Base-by-base conservation (phyloP, 139 green algal genomes). In the Closterium sp. region DNA sequence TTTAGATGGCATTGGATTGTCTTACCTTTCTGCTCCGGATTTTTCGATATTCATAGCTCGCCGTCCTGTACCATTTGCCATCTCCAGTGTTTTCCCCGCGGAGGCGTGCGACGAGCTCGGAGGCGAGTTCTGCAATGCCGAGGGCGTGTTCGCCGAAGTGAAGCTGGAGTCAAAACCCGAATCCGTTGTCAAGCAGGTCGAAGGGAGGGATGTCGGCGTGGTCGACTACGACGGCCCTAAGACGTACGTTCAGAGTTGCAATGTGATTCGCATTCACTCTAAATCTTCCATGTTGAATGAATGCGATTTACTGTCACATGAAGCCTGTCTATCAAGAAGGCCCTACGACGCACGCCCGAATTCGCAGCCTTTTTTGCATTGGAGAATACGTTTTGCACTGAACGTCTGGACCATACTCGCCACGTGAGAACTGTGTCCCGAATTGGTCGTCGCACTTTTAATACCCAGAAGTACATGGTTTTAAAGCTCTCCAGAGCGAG, bases 41-140 rank as follows among this genome's bases (percentile, higher is more conserved):
- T 50, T 50, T 13, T 13, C 7, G 38, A 9, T 79, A 27, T 13
- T 79, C 62, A 79, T 79, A 24, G 62, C 13, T 79, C 62, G 62
- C 62, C 31, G 27, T 34, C 17, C 62, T 79, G 62, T 27, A 79
- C 91, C 29, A 32, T 92, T 28, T 84, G 13, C n/a, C 91, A 21
- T 45, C 27, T 94, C 73, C 90, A 95, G 92, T 45, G 92, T 95
- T 0, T 95, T 95, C 30, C 92, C 92, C 70, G 92, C 29, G 32
- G 92, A 95, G 86, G 92, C 92, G 29, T 95, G 92, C 31, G 92
- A 95, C 91, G 92, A 95, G 28, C 90, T 95, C 2, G 92, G 92
- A 30, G 92, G 92, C 24, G 92, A 95, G 70, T 95, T 95, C 88
- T 95, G 92, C 91, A 86, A 93, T 22, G 70, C 92, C 70, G 45